Percentiles rank a stretch among this genome's conserved stretches.
Conservation (phyloP, 768 basidiomycete genomes). For the Suillus subalutaceus region DNA sequence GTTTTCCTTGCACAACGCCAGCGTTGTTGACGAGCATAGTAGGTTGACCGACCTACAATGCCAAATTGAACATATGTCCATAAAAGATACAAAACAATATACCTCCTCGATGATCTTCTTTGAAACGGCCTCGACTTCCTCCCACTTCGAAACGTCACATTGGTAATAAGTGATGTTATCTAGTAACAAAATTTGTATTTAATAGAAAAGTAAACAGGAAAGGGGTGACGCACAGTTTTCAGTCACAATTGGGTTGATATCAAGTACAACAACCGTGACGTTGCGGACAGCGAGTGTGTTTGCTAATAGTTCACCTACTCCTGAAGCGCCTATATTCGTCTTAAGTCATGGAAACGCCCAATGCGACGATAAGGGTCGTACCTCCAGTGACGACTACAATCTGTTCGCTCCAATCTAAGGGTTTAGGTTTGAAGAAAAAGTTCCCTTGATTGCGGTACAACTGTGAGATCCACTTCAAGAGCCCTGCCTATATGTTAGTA, state of each 20-base stretch:
- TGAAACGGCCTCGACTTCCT: conserved; percentile 78
- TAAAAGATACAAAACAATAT: conserved; percentile 13
- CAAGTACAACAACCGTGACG: conserved; percentile 84
- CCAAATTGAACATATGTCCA: conserved; percentile 5
- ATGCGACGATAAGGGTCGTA: conserved; percentile 34
- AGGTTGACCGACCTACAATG: conserved; percentile 74
- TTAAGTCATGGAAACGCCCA: neutral
- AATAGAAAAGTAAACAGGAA: neutral
- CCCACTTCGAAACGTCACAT: conserved; percentile 90
- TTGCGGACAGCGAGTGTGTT: conserved; percentile 84
- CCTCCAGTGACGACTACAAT: conserved; percentile 92
- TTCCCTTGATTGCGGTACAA: conserved; percentile 77
- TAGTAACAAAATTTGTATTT: conserved; percentile 28
- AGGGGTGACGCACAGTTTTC: conserved; percentile 63
- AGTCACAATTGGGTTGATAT: conserved; percentile 74
- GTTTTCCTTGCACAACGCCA: conserved; percentile 89
- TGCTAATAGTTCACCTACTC: conserved; percentile 86
- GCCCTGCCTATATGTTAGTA: conserved; percentile 47
- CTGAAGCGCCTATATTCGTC: conserved; percentile 68
- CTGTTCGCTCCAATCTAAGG: conserved; percentile 85
- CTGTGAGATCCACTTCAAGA: conserved; percentile 67
- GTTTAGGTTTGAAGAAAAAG: conserved; percentile 58
- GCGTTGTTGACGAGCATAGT: conserved; percentile 96
- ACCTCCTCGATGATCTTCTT: conserved; percentile 81
- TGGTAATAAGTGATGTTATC: conserved; percentile 85